A percentile compares a stretch with the other conserved stretches of the same genome.
phyloP scores from a whole-genome alignment of 2,329 filamentous ascomycete genomes.

The Claviceps africana region DNA sequence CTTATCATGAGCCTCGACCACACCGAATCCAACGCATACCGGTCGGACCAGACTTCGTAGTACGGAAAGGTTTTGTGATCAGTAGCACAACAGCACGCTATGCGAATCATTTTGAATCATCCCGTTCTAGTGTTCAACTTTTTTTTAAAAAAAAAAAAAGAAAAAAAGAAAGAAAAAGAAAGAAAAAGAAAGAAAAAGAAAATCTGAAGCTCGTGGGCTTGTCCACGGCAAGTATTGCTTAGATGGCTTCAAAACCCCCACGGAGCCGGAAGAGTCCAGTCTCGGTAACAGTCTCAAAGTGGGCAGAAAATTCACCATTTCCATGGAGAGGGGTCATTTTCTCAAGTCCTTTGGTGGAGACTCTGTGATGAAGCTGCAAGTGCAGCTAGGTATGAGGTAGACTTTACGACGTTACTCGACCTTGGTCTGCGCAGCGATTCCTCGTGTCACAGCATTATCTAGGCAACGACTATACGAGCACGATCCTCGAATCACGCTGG shows the following conservation, averaged over 20 bases:
- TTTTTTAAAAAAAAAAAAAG: background rate
- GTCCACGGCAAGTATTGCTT: background rate
- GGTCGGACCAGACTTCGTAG: background rate
- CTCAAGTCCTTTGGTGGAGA: background rate
- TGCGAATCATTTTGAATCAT: constrained; percentile 3
- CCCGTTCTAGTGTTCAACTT: background rate
- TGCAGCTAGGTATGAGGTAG: background rate
- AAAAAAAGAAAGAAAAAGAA: too few species aligned
- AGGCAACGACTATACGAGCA: background rate
- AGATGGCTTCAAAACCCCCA: background rate
- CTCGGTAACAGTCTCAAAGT: background rate
- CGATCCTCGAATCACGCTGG: background rate
- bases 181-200: too few species aligned
- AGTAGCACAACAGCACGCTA: constrained; percentile 3
- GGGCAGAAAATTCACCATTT: background rate
- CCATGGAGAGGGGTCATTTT: background rate
- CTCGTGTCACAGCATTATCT: background rate
- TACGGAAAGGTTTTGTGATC: constrained; percentile 1
- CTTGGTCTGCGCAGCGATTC: background rate
- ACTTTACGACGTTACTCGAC: constrained; percentile 3
- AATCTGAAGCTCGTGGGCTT: background rate
- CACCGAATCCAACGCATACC: background rate
- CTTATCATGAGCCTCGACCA: constrained; percentile 16
- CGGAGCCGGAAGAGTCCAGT: background rate
- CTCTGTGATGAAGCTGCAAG: background rate